Evolutionary conservation across 495 filamentous ascomycete genomes (phyloP).

Genomic region (Stereocaulon alpinum): DNA sequence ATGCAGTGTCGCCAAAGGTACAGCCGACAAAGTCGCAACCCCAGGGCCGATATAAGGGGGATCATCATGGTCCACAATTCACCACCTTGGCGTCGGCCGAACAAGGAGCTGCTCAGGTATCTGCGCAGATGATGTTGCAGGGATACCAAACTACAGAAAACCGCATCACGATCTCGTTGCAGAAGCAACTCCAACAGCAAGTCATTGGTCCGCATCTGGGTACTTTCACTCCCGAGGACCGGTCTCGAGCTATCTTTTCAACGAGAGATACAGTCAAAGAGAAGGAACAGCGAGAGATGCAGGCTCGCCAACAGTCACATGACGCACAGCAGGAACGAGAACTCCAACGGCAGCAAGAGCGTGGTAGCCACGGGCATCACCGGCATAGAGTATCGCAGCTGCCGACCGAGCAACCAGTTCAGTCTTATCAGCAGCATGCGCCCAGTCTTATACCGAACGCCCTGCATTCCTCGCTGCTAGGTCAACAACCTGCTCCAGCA

Average conservation of each 20-base stretch:
- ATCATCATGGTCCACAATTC: conserved; percentile 23
- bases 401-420: conserved; percentile 26
- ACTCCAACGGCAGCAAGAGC: conserved; percentile 8
- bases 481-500: conserved; percentile 17
- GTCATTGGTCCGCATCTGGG: conserved; percentile 16
- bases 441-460: conserved; percentile 28
- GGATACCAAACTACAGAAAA: conserved; percentile 9
- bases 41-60: conserved; percentile 13
- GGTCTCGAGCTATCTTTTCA: conserved; percentile 4
- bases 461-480: conserved; percentile 21
- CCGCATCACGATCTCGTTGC: conserved; percentile 16
- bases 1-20: conserved; percentile 37
- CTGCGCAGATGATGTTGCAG: conserved; percentile 12
- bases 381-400: conserved; percentile 9
- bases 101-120: conserved; percentile 26
- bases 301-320: conserved; percentile 12
- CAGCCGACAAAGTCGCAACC: conserved; percentile 34
- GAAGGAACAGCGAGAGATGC: conserved; percentile 29
- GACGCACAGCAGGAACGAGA: conserved; percentile 7
- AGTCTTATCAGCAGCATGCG: conserved; percentile 32
- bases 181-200: conserved; percentile 13
- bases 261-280: conserved; percentile 6
- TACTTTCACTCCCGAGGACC: conserved; percentile 15
- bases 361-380: conserved; percentile 5
- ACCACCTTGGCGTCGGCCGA: conserved; percentile 29